Percentiles rank a stretch among this genome's conserved stretches.
These are phyloP conservation scores for Beauveria brongniartii DNA, from an alignment of 2,329 filamentous ascomycete genomes.

Conservation along the genomic window DNA sequence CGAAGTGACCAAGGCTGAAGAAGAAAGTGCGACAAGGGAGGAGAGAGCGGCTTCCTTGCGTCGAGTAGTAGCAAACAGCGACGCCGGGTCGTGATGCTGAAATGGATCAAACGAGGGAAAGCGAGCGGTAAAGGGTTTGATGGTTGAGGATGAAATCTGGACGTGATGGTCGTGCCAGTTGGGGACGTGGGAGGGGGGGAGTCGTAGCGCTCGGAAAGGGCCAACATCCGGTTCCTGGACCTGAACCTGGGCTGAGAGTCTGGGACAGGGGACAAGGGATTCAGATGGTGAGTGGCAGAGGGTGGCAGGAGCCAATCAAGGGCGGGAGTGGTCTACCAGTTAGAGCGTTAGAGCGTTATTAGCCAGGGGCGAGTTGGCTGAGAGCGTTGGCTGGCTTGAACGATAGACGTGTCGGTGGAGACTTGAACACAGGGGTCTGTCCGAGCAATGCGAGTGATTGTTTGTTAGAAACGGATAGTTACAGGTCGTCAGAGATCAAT, in stretches of 20 bases:
- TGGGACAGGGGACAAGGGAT: background rate
- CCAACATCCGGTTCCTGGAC: background rate
- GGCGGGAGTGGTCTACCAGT: no score
- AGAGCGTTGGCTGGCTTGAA: no score
- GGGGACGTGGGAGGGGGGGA: background rate
- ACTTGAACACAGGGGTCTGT: no score
- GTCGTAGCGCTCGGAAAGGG: background rate
- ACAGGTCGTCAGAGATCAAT: no score
- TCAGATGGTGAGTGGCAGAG: background rate
- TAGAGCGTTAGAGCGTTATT: no score
- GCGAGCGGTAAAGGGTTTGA: background rate
- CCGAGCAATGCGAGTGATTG: no score
- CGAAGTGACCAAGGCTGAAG: background rate
- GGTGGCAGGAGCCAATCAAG: background rate
- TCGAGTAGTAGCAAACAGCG: background rate
- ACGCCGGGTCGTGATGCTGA: conserved; percentile 6
- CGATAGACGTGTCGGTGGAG: no score
- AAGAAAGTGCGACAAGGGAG: background rate
- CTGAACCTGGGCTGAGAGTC: background rate
- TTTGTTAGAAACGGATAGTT: no score
- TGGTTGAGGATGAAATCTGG: conserved; percentile 1
- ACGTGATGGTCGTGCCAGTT: background rate
- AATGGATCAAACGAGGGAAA: background rate
- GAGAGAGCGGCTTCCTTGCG: background rate
- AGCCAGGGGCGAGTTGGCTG: no score